These are phyloP conservation scores for Urtica urens DNA, from an alignment of 306 rosid genomes.

Conservation along the genomic window DNA sequence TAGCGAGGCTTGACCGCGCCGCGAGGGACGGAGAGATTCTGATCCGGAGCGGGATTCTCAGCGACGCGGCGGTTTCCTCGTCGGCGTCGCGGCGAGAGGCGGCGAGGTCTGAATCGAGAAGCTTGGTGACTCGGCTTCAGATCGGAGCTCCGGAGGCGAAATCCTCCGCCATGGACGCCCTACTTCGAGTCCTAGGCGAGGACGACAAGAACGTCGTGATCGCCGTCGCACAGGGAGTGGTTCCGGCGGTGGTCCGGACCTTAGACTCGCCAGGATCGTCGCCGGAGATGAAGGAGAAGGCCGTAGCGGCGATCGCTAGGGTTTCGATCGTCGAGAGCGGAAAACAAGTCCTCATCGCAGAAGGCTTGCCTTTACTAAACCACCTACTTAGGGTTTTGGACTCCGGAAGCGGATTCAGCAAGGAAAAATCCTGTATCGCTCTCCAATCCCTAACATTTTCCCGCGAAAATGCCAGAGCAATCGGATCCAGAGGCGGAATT, in stretches of 20 bases:
- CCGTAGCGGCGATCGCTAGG: constrained; percentile 62
- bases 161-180: constrained; percentile 47
- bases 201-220: constrained; percentile 88
- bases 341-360: constrained; percentile 48
- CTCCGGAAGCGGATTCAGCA: constrained; percentile 66
- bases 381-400: constrained; percentile 65
- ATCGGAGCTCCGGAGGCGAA: constrained; percentile 59
- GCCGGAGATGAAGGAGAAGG: constrained; percentile 50
- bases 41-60: constrained; percentile 58
- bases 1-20: constrained; percentile 50
- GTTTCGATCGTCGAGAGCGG: constrained; percentile 62
- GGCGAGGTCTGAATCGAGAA: constrained; percentile 55
- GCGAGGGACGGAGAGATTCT: constrained; percentile 63
- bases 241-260: constrained; percentile 61
- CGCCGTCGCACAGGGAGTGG: constrained; percentile 83
- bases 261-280: constrained; percentile 40
- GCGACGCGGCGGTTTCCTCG: constrained; percentile 24
- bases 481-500: constrained; percentile 82
- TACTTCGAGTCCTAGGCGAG: constrained; percentile 36
- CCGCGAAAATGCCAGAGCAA: constrained; percentile 70
- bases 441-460: constrained; percentile 54
- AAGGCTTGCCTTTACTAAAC: constrained; percentile 62
- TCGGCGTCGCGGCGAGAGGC: constrained; percentile 46
- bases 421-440: constrained; percentile 63
- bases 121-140: constrained; percentile 63